Conservation (phyloP, 768 basidiomycete genomes). For the Asterophora lycoperdoides region DNA sequence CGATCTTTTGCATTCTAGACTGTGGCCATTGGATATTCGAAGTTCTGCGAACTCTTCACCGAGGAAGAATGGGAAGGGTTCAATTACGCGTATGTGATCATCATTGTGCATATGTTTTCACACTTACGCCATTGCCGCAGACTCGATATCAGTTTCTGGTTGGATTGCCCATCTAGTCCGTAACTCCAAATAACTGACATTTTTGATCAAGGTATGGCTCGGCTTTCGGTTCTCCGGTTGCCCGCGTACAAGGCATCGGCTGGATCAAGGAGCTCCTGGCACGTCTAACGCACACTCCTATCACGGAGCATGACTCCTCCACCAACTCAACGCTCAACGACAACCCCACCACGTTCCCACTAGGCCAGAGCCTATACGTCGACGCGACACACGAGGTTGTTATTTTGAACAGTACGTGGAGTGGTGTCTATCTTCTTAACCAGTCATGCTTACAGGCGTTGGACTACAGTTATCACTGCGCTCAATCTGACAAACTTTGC, state of each 20-base stretch:
- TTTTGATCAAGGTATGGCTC: constrained; percentile 53
- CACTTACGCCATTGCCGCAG: constrained; percentile 26
- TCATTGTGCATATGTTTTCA: not conserved
- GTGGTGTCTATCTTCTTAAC: not conserved
- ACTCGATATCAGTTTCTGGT: constrained; percentile 66
- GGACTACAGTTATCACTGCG: constrained; percentile 65
- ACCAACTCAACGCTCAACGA: constrained; percentile 82
- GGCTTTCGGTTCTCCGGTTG: constrained; percentile 79
- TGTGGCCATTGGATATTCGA: constrained; percentile 86
- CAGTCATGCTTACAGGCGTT: not conserved
- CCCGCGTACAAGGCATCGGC: constrained; percentile 72
- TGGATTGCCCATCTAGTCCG: constrained; percentile 9
- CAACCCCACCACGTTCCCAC: constrained; percentile 63
- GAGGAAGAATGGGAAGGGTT: constrained; percentile 93
- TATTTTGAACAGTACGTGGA: constrained; percentile 65
- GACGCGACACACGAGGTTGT: constrained; percentile 94
- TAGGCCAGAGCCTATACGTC: constrained; percentile 71
- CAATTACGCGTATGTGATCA: constrained; percentile 64
- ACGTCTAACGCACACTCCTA: constrained; percentile 73
- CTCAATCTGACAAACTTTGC: constrained; percentile 79
- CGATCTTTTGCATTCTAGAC: constrained; percentile 43
- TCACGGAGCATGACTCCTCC: constrained; percentile 68
- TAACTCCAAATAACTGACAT: not conserved
- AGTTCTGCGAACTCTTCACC: constrained; percentile 88
- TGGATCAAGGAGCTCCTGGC: constrained; percentile 82